phyloP scores from a whole-genome alignment of 2,329 filamentous ascomycete species.

The Volutella citrinella region DNA sequence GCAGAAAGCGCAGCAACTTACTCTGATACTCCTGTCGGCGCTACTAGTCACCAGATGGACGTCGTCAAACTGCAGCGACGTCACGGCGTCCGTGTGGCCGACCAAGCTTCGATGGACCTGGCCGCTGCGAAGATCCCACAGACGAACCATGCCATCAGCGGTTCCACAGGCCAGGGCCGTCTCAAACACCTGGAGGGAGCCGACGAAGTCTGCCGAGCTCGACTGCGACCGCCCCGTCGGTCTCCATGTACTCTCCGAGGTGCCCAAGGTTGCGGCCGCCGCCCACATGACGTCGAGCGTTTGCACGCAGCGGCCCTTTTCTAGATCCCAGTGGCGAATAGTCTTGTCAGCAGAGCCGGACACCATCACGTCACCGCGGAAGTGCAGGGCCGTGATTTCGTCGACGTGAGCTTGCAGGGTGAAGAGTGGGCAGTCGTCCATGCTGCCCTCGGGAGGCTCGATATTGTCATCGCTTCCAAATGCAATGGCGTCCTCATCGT shows the following conservation, averaged over 20 bases:
- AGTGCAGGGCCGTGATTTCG: constrained; percentile 91
- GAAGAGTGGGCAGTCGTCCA: constrained; percentile 87
- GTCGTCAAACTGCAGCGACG: constrained; percentile 93
- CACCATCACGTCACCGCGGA: constrained; percentile 83
- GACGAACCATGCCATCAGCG: constrained; percentile 91
- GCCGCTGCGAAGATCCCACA: constrained; percentile 95
- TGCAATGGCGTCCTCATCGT: constrained; percentile 65
- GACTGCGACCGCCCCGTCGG: constrained; percentile 61
- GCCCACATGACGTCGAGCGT: constrained; percentile 98
- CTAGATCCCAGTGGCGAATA: constrained; percentile 93
- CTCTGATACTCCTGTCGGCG: constrained; percentile 86
- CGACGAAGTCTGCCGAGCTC: constrained; percentile 84
- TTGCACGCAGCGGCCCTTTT: constrained; percentile 95
- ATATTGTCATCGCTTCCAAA: constrained; percentile 70
- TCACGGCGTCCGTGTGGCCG: constrained; percentile 92
- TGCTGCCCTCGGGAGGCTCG: constrained; percentile 73
- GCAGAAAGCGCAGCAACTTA: constrained; percentile 51
- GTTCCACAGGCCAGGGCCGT: constrained; percentile 94
- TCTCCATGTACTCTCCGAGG: constrained; percentile 66
- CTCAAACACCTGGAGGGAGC: constrained; percentile 92
- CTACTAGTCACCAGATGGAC: constrained; percentile 92
- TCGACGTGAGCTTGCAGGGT: constrained; percentile 87
- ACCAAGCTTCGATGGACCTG: constrained; percentile 96
- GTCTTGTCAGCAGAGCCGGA: constrained; percentile 98
- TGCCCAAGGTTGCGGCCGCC: constrained; percentile 69